Evolutionary conservation across 257 asterid genomes (phyloP).

Genomic region (Nicotiana attenuata): DNA sequence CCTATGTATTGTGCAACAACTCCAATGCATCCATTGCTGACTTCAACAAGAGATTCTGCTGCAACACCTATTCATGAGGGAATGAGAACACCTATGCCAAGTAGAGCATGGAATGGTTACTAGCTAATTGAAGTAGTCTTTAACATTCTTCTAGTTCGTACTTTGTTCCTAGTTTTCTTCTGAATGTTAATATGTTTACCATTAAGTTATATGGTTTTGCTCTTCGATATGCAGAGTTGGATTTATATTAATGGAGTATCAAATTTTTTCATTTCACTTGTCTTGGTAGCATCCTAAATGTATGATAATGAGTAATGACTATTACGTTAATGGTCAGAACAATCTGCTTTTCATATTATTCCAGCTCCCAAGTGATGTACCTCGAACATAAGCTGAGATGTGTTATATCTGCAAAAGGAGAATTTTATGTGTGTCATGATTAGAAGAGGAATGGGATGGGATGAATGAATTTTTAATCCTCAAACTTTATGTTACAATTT

Average conservation of each 20-base stretch:
- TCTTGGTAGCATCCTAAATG: background rate
- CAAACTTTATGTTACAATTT: background rate
- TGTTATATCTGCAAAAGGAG: background rate
- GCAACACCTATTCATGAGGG: background rate
- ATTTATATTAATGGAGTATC: too few species aligned
- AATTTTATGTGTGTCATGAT: background rate
- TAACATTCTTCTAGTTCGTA: background rate
- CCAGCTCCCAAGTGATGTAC: background rate
- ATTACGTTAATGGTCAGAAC: background rate
- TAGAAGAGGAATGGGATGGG: background rate
- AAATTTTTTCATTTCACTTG: too few species aligned
- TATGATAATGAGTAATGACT: background rate
- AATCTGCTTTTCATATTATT: background rate
- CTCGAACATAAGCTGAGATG: background rate
- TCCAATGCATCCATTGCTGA: background rate
- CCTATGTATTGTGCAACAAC: background rate
- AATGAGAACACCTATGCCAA: background rate
- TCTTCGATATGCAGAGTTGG: too few species aligned
- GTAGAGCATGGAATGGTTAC: background rate
- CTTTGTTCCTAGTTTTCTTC: background rate
- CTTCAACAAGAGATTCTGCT: background rate
- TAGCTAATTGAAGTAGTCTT: background rate
- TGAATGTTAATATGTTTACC: background rate
- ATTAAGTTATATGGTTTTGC: too few species aligned
- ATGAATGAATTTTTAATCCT: background rate